These are phyloP conservation scores for Fermentozyma sake DNA, from an alignment of 1,139 yeast species.

Conservation along the genomic window DNA sequence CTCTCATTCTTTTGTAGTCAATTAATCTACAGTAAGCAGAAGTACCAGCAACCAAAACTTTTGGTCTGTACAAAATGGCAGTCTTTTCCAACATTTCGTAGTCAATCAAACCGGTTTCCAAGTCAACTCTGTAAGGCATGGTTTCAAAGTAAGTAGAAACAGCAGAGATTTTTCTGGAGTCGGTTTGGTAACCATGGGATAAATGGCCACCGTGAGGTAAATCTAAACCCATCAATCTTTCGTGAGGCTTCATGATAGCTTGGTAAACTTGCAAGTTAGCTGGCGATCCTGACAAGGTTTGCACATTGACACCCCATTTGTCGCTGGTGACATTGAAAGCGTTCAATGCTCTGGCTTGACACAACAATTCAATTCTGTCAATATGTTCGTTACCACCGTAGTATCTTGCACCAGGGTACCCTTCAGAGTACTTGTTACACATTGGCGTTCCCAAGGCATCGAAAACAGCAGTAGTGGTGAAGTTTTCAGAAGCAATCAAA, in stretches of 20 bases:
- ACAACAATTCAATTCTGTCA: slow-evolving; percentile 85
- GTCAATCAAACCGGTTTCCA: slow-evolving; percentile 89
- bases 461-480: slow-evolving; percentile 93
- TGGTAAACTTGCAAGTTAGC: slow-evolving; percentile 96
- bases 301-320: slow-evolving; percentile 98
- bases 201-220: slow-evolving; percentile 98
- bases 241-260: slow-evolving; percentile 91
- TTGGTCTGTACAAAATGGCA: slow-evolving; percentile 88
- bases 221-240: slow-evolving; percentile 94
- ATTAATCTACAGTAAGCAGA: slow-evolving; percentile 95
- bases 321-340: slow-evolving; percentile 79
- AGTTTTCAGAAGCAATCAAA: slow-evolving; percentile 93
- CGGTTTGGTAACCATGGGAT: slow-evolving; percentile 97
- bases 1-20: slow-evolving; percentile 94
- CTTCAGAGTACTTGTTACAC: slow-evolving; percentile 88
- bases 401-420: slow-evolving; percentile 86
- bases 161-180: slow-evolving; percentile 89
- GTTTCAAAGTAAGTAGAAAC: slow-evolving; percentile 96
- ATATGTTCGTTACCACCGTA: slow-evolving; percentile 92
- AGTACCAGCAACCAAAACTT: slow-evolving; percentile 94
- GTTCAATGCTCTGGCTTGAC: slow-evolving; percentile 88
- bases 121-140: slow-evolving; percentile 95
- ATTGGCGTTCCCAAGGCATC: slow-evolving; percentile 97
- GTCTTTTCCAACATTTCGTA: slow-evolving; percentile 91
- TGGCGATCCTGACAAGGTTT: slow-evolving; percentile 93